phyloP scores from a whole-genome alignment of 768 basidiomycete species.

The Lactifluus subvellereus region DNA sequence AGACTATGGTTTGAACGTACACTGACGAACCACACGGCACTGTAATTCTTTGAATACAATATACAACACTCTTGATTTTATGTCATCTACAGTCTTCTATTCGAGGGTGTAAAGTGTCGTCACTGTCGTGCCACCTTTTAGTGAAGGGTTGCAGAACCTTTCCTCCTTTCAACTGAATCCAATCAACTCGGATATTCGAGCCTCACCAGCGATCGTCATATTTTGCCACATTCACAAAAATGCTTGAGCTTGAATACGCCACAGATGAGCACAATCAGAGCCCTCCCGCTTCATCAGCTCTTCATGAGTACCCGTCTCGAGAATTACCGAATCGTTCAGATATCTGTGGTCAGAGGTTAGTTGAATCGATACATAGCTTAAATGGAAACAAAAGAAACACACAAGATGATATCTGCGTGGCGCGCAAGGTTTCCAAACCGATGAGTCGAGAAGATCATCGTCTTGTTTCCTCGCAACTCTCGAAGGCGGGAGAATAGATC shows the following conservation, averaged over 20 bases:
- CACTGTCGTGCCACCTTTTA: too few species aligned
- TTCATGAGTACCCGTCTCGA: constrained; percentile 65
- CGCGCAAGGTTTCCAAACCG: constrained; percentile 64
- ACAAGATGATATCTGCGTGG: constrained; percentile 34
- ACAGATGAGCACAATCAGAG: constrained; percentile 62
- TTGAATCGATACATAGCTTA: neutral
- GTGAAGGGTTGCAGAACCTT: too few species aligned
- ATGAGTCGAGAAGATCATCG: constrained; percentile 79
- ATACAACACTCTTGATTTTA: too few species aligned
- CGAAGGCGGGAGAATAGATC: constrained; percentile 70
- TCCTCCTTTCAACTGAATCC: too few species aligned
- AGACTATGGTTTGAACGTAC: too few species aligned
- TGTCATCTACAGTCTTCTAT: neutral
- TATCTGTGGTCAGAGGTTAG: constrained; percentile 40
- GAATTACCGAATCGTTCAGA: constrained; percentile 55
- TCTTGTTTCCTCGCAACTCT: constrained; percentile 64
- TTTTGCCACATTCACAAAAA: constrained; percentile 34
- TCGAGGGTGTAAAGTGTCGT: constrained; percentile 5
- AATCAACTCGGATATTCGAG: neutral
- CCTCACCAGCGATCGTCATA: too few species aligned
- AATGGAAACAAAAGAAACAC: neutral
- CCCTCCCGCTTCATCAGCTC: constrained; percentile 49
- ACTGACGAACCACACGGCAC: too few species aligned
- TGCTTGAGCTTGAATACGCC: constrained; percentile 67
- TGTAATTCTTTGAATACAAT: too few species aligned